Evolutionary conservation across 805 yeast genomes (phyloP), one percentile per base, ranked within the genome.

Genomic region (Candida quercuum): DNA sequence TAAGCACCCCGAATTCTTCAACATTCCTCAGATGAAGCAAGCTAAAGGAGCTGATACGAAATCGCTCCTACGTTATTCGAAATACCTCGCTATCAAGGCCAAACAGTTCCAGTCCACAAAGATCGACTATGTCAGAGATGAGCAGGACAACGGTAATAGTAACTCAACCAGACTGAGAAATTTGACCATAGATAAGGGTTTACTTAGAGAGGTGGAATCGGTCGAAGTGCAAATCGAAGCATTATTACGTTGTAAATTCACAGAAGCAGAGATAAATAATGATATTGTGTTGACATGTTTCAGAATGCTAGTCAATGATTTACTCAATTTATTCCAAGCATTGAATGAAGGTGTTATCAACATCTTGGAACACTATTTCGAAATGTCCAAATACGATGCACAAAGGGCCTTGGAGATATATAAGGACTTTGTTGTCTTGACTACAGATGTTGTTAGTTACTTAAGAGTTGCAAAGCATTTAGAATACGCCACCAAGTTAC

Each of bases 291-390:
- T 91, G 45, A 83, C 91, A 28, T 84, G 91, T 22, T 93, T 91
- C 66, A 70, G 95, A 40, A 71, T 91, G 63, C 71, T 93, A 33
- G 95, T 91, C n/a, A 85, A 84, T 50, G 99, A 93, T 59, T 68
- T 91, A 44, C 69, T 93, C 47, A 76, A 89, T 2, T 66, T 93
- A 28, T 94, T 86, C 63, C 96, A 91, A 61, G 81, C 86, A 33
- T 67, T 93, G 48, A 93, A 93, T 62, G 98, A 93, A 61, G 99
- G 98, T 27, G 95, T 93, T 19, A 89, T 93, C 50, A 93, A 93
- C 51, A 64, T 93, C 30, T 72, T 93, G 45, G 98, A 93, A 60
- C 94, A 91, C 54, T 93, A 86, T 62, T 93, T 93, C 64, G 99
- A 93, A 62, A 82, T 93, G 78, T 79, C 91, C 26, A 80, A 76